Percentiles rank a stretch among this genome's conserved stretches.
phyloP scores from a whole-genome alignment of 768 basidiomycete species.

The Suillus clintonianus region DNA sequence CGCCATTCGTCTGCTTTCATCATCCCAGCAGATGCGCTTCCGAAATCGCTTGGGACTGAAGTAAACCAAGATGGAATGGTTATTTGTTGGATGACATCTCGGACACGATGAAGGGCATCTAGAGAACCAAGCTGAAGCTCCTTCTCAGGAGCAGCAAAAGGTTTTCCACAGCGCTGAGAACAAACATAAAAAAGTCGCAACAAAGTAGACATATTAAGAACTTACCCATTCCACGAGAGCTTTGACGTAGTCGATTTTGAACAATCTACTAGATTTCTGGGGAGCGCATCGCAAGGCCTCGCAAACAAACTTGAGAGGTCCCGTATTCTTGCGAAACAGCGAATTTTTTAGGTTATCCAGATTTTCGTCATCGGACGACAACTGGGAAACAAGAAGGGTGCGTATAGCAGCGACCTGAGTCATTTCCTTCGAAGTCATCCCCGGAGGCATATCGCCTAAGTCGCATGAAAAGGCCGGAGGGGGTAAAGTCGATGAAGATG shows the following conservation, averaged over 20 bases:
- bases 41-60: slow-evolving; percentile 15
- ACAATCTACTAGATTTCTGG: too few species aligned
- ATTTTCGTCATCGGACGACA: too few species aligned
- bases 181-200: neutral
- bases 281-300: too few species aligned
- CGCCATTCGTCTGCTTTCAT: slow-evolving; percentile 41
- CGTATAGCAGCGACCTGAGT: neutral
- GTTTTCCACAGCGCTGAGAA: neutral
- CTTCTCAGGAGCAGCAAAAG: neutral
- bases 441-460: neutral
- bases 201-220: neutral
- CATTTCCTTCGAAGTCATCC: neutral
- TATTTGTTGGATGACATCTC: neutral
- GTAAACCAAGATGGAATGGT: slow-evolving; percentile 13
- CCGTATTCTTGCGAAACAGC: too few species aligned
- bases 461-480: too few species aligned
- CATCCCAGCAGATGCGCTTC: slow-evolving; percentile 20
- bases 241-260: too few species aligned
- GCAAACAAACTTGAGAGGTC: too few species aligned
- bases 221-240: too few species aligned
- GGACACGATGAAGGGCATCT: neutral
- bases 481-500: too few species aligned
- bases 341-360: too few species aligned
- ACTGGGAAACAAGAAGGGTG: neutral
- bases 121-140: neutral